These are phyloP conservation scores for Pleurotus eryngii DNA, from an alignment of 768 basidiomycete genomes.

Conservation along the genomic window DNA sequence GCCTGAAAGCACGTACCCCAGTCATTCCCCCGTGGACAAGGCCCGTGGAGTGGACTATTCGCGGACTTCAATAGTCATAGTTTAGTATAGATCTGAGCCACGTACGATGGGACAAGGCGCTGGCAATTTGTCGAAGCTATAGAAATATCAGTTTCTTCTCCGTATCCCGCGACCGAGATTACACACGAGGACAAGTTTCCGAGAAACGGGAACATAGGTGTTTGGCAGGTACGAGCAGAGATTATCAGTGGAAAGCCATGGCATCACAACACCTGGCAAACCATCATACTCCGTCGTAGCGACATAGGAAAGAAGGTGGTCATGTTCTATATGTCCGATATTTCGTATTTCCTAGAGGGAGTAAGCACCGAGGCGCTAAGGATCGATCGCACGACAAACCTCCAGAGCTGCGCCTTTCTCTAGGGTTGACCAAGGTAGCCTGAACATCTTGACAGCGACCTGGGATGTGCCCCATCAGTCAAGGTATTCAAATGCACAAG, in stretches of 20 bases:
- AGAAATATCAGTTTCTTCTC: neutral
- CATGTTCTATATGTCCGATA: neutral
- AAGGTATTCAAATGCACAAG: no score
- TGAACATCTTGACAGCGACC: conserved; percentile 3
- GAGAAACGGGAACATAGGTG: neutral
- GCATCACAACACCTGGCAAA: neutral
- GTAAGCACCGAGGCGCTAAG: neutral
- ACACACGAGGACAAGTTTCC: neutral
- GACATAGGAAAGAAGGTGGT: neutral
- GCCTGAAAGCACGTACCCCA: conserved; percentile 2
- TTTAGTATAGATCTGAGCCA: neutral
- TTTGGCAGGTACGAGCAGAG: neutral
- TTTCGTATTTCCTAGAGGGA: neutral
- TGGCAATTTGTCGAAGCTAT: neutral
- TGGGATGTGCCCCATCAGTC: neutral
- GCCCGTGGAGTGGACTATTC: conserved; percentile 8
- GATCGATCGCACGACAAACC: neutral
- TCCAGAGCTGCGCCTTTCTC: neutral
- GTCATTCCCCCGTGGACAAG: conserved; percentile 10
- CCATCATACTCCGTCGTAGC: neutral
- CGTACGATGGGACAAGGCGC: conserved; percentile 1
- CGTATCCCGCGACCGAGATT: neutral
- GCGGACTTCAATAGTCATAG: neutral
- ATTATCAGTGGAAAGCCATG: neutral
- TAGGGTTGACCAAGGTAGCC: neutral